Evolutionary conservation across 2,329 filamentous ascomycete genomes (phyloP).

Genomic region (Metarhizium sp.): DNA sequence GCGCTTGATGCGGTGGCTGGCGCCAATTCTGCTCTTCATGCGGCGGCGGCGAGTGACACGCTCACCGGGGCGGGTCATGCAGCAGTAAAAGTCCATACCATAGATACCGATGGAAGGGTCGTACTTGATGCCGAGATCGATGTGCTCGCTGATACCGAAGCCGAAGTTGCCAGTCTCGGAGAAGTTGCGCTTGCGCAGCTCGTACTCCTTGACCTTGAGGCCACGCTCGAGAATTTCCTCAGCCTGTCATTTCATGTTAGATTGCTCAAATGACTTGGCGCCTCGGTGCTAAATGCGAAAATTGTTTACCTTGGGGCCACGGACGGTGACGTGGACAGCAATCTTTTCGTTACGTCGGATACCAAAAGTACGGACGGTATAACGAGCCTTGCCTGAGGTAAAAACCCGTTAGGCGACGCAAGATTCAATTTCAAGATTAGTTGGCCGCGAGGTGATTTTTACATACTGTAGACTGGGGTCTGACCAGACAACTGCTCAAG

Average conservation of each 20-base stretch:
- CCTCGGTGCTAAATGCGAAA: background rate
- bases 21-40: conserved; percentile 75
- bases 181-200: conserved; percentile 99
- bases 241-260: conserved; percentile 43
- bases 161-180: conserved; percentile 99
- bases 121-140: conserved; percentile 99
- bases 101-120: conserved; percentile 97
- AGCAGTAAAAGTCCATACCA: conserved; percentile 99
- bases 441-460: background rate
- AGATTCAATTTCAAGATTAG: background rate
- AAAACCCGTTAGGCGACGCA: conserved; percentile 9
- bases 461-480: conserved; percentile 96
- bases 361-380: conserved; percentile 99
- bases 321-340: conserved; percentile 97
- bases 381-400: conserved; percentile 85
- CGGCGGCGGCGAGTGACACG: conserved; percentile 93
- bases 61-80: conserved; percentile 99
- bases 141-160: conserved; percentile 99
- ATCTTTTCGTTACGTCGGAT: conserved; percentile 99
- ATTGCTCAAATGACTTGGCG: background rate
- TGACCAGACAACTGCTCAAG: conserved; percentile 99
- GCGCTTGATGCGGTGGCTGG: conserved; percentile 87
- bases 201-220: conserved; percentile 99
- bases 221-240: conserved; percentile 99
- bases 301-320: conserved; percentile 63